phyloP scores from a whole-genome alignment of 768 basidiomycete species.

The Pleurotus platypus region DNA sequence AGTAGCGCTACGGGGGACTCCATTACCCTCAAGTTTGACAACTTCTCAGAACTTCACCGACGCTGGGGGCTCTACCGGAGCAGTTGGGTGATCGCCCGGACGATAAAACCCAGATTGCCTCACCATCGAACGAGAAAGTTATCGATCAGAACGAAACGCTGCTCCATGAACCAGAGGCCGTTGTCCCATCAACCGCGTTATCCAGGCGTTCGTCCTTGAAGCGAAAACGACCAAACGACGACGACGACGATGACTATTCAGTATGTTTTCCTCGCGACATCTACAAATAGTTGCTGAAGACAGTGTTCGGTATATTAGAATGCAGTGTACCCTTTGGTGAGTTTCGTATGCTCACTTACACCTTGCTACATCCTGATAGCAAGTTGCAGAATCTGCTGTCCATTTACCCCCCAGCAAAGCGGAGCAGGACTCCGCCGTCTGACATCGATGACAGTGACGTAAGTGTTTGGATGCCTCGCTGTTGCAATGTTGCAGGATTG shows the following conservation, averaged over 20 bases:
- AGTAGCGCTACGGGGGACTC: slow-evolving; percentile 13
- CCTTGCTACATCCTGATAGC: background rate
- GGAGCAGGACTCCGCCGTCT: slow-evolving; percentile 40
- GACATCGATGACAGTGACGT: slow-evolving; percentile 24
- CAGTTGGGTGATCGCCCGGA: background rate
- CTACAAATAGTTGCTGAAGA: too few relatives aligned
- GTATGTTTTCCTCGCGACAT: background rate
- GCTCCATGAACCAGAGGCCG: background rate
- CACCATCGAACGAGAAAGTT: background rate
- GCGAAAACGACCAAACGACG: slow-evolving; percentile 25
- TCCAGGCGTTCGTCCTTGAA: slow-evolving; percentile 18
- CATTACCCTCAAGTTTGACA: slow-evolving; percentile 3
- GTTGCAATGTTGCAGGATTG: background rate
- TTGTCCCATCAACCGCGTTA: background rate
- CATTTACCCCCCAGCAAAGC: slow-evolving; percentile 38
- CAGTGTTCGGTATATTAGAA: slow-evolving; percentile 17
- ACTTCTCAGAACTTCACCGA: background rate
- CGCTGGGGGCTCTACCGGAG: background rate
- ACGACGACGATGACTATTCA: slow-evolving; percentile 8
- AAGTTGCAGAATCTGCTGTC: slow-evolving; percentile 38
- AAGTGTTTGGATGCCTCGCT: slow-evolving; percentile 11
- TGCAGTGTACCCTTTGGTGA: slow-evolving; percentile 42
- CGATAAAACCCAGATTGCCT: background rate
- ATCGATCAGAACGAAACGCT: too few relatives aligned
- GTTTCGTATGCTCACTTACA: slow-evolving; percentile 5